Conservation (phyloP, 257 asterid species). For the Lithospermum erythrorhizon region DNA sequence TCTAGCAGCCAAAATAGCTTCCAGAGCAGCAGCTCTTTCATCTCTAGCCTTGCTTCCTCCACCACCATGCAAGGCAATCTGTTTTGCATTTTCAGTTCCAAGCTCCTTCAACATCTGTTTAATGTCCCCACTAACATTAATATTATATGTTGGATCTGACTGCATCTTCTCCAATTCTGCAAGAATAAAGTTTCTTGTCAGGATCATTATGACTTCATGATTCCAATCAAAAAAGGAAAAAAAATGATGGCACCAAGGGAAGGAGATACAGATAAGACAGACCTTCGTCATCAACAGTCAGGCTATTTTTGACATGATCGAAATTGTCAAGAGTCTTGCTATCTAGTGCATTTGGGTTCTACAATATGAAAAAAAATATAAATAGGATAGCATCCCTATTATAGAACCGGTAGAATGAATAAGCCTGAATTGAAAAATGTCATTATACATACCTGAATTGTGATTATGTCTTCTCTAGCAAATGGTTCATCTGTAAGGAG, state of each 20-base stretch:
- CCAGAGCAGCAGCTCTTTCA: constrained; percentile 87
- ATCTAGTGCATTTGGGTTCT: constrained; percentile 94
- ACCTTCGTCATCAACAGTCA: constrained; percentile 93
- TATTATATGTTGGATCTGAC: constrained; percentile 76
- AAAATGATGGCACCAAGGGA: background rate
- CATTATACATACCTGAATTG: constrained; percentile 58
- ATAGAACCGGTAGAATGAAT: background rate
- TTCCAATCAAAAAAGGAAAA: background rate
- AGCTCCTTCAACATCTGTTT: constrained; percentile 91
- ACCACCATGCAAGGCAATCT: constrained; percentile 94
- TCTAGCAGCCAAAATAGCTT: constrained; percentile 79
- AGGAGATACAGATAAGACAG: constrained; percentile 2
- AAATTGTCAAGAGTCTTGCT: constrained; percentile 65
- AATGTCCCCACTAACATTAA: constrained; percentile 73
- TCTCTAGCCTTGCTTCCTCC: constrained; percentile 86
- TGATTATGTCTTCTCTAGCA: constrained; percentile 64
- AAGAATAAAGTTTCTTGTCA: background rate
- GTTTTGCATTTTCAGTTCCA: constrained; percentile 86
- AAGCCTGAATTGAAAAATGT: too few relatives aligned
- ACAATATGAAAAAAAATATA: constrained; percentile 9
- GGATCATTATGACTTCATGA: constrained; percentile 5
- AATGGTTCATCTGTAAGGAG: constrained; percentile 96
- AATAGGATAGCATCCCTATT: constrained; percentile 12
- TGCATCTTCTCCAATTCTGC: constrained; percentile 69
- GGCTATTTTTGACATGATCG: constrained; percentile 81